Conservation (phyloP, 2,329 filamentous ascomycete genomes). For the Diaporthe sp. region DNA sequence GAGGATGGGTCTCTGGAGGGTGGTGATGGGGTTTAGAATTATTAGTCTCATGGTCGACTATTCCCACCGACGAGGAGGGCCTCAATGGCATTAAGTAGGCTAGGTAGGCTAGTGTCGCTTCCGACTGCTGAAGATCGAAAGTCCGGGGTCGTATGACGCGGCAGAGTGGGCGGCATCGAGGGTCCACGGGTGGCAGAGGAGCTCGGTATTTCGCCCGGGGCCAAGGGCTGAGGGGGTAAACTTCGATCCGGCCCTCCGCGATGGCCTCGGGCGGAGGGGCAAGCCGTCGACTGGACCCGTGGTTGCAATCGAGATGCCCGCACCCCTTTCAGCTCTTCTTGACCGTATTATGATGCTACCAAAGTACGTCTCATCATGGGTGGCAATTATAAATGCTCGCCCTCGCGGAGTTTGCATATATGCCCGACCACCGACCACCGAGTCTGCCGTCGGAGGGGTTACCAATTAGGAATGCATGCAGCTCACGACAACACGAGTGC, state of each 20-base stretch:
- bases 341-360: not conserved
- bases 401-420: not conserved
- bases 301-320: not conserved
- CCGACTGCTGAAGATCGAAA: conserved; percentile 13
- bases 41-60: not conserved
- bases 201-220: conserved; percentile 14
- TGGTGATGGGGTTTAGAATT: not conserved
- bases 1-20: not conserved
- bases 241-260: conserved; percentile 23
- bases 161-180: conserved; percentile 17
- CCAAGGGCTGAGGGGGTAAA: conserved; percentile 18
- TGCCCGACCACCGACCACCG: not conserved
- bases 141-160: conserved; percentile 24
- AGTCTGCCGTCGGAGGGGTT: not conserved
- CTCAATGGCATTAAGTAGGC: conserved; percentile 15
- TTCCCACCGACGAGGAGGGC: not conserved
- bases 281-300: conserved; percentile 3
- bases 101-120: not conserved
- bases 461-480: not conserved
- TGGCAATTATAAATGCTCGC: not conserved
- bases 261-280: not conserved
- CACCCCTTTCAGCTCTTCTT: too few species aligned
- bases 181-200: conserved; percentile 15
- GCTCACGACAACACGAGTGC: not conserved
- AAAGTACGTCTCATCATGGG: too few species aligned